phyloP scores from a whole-genome alignment of 305 asterid genomes.

The Plantago coronopus region DNA sequence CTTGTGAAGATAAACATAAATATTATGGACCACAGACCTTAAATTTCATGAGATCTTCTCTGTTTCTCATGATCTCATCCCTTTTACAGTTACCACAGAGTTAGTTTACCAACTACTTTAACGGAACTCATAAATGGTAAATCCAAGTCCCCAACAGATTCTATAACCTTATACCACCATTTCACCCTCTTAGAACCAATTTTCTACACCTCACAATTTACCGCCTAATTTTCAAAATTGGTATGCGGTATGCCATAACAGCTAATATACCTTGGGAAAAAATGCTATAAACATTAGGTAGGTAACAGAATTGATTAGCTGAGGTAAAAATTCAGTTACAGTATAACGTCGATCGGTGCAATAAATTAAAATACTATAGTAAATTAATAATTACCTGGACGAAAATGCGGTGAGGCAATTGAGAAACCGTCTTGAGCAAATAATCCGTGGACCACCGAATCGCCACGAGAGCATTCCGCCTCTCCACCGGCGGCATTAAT shows the following conservation, averaged over 20 bases:
- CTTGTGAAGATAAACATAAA: neutral
- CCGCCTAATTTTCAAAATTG: too few species aligned
- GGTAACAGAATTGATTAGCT: too few species aligned
- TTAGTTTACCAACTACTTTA: slow-evolving; percentile 3
- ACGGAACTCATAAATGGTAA: neutral
- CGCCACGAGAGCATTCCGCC: slow-evolving; percentile 68
- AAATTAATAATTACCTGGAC: slow-evolving; percentile 63
- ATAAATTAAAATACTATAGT: neutral
- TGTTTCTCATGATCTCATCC: neutral
- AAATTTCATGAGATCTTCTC: too few species aligned
- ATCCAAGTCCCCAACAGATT: neutral
- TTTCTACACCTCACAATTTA: neutral
- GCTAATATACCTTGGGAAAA: too few species aligned
- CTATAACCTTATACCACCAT: slow-evolving; percentile 3
- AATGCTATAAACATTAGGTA: too few species aligned
- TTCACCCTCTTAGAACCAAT: neutral
- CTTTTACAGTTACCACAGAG: neutral
- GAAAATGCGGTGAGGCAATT: slow-evolving; percentile 66
- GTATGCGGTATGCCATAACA: too few species aligned
- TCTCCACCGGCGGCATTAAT: slow-evolving; percentile 62
- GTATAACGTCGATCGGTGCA: neutral
- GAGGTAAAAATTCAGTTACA: too few species aligned
- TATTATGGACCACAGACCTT: slow-evolving; percentile 6
- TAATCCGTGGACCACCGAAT: slow-evolving; percentile 86
- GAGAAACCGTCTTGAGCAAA: slow-evolving; percentile 74